Conservation (phyloP, 176 grass and related monocot genomes). For the Oryza meridionalis region DNA sequence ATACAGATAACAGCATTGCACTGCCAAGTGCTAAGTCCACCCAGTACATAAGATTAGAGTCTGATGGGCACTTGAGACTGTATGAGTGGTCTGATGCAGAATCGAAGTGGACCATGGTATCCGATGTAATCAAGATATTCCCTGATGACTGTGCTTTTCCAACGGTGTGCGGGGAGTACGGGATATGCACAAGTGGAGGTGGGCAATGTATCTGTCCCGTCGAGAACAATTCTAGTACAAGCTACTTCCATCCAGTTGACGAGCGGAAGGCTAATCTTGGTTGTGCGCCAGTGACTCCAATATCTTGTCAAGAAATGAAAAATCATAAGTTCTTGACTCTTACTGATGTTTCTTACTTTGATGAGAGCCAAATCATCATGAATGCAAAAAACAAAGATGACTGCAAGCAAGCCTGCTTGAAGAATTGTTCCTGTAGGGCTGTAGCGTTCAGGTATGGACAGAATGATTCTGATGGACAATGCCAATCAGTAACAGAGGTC, state of each 20-base stretch:
- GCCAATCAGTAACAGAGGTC: constrained; percentile 29
- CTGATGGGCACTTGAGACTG: constrained; percentile 49
- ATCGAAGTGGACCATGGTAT: constrained; percentile 27
- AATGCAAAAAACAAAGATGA: constrained; percentile 3
- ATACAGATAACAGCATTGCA: neutral
- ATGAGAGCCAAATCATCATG: neutral
- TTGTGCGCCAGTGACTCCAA: constrained; percentile 45
- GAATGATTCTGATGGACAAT: constrained; percentile 13
- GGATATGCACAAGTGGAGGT: constrained; percentile 57
- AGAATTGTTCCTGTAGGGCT: constrained; percentile 53
- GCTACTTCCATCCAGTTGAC: constrained; percentile 47
- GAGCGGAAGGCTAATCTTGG: constrained; percentile 29
- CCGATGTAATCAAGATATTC: constrained; percentile 43
- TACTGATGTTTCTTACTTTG: constrained; percentile 30
- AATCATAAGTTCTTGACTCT: constrained; percentile 42
- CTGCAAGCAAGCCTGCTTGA: constrained; percentile 48
- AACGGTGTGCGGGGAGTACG: constrained; percentile 50
- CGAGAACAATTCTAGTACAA: constrained; percentile 11
- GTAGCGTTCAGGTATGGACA: constrained; percentile 28
- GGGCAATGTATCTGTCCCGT: constrained; percentile 51
- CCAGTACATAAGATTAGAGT: constrained; percentile 50
- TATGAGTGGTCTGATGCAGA: constrained; percentile 38
- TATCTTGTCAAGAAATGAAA: constrained; percentile 58
- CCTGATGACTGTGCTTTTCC: constrained; percentile 46
- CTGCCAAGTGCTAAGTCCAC: constrained; percentile 25